phyloP scores from a whole-genome alignment of 352 stramenopile species.

The Blastocystis sp. region DNA sequence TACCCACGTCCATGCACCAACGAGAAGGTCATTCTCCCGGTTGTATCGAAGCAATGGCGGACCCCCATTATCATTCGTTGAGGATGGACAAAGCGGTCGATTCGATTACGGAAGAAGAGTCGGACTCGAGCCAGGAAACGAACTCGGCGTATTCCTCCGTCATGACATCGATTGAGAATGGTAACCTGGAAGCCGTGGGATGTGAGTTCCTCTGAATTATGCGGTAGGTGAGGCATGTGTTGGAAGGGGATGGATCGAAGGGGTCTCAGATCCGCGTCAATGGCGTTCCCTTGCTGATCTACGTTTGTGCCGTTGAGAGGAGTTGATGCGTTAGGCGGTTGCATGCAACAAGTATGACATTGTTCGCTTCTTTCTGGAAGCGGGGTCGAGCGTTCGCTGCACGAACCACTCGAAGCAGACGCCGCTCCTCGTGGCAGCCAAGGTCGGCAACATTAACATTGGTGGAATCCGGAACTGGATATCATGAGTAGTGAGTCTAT shows the following conservation, averaged over 20 bases:
- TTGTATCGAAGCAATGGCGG: too few species aligned
- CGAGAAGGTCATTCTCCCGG: too few species aligned
- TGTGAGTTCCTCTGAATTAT: background rate
- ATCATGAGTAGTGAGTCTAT: slow-evolving; percentile 19
- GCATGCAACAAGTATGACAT: slow-evolving; percentile 41
- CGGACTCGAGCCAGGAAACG: background rate
- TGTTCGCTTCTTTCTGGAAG: slow-evolving; percentile 14
- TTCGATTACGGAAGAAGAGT: slow-evolving; percentile 8
- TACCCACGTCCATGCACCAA: too few species aligned
- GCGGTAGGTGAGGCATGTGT: background rate
- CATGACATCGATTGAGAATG: background rate
- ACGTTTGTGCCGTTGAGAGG: background rate
- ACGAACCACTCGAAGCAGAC: slow-evolving; percentile 2
- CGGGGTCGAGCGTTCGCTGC: background rate
- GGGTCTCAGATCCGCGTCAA: background rate
- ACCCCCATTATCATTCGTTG: too few species aligned
- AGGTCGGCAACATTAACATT: slow-evolving; percentile 45
- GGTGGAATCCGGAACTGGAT: background rate
- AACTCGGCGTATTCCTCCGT: background rate
- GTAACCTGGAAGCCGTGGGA: background rate
- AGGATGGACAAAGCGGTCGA: background rate
- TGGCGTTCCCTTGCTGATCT: slow-evolving; percentile 18
- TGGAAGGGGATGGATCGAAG: background rate
- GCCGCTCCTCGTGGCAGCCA: background rate
- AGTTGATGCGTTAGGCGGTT: background rate